A percentile compares a stretch with the other conserved stretches of the same genome.
phyloP scores from a whole-genome alignment of 768 basidiomycete species.

The Suillus sp. region DNA sequence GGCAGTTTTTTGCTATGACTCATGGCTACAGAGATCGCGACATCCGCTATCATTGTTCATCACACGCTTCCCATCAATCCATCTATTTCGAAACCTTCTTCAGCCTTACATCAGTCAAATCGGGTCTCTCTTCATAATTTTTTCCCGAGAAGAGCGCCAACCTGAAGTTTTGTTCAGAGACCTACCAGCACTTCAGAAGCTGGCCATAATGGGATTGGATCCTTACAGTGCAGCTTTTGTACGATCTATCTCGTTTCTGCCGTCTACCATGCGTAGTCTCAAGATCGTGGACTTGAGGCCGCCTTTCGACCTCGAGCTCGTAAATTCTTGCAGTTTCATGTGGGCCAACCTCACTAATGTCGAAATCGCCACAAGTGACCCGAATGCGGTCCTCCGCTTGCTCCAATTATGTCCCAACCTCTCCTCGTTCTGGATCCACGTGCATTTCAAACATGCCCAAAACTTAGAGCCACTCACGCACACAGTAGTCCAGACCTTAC shows the following conservation, averaged over 20 bases:
- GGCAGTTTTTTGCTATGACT: neutral
- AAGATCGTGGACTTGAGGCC: no score
- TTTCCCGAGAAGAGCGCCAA: no score
- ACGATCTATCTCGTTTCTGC: no score
- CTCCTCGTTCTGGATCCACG: constrained; percentile 16
- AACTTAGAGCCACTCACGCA: constrained; percentile 15
- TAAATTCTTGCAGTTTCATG: neutral
- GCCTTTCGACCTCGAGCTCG: no score
- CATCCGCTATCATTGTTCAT: neutral
- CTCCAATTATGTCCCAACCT: constrained; percentile 25
- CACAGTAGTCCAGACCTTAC: constrained; percentile 15
- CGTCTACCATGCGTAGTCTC: no score
- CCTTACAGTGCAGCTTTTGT: no score
- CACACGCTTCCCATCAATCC: neutral
- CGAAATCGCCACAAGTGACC: neutral
- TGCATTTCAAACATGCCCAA: no score
- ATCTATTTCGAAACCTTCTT: neutral
- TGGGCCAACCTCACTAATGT: neutral
- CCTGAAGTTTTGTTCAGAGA: neutral
- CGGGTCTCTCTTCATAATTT: neutral
- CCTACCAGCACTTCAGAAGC: neutral
- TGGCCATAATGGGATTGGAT: no score
- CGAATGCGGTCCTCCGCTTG: constrained; percentile 3
- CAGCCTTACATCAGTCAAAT: neutral
- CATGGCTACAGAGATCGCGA: neutral